Evolutionary conservation across 2,329 filamentous ascomycete species (phyloP).

Genomic region (Coniochaeta sp.): DNA sequence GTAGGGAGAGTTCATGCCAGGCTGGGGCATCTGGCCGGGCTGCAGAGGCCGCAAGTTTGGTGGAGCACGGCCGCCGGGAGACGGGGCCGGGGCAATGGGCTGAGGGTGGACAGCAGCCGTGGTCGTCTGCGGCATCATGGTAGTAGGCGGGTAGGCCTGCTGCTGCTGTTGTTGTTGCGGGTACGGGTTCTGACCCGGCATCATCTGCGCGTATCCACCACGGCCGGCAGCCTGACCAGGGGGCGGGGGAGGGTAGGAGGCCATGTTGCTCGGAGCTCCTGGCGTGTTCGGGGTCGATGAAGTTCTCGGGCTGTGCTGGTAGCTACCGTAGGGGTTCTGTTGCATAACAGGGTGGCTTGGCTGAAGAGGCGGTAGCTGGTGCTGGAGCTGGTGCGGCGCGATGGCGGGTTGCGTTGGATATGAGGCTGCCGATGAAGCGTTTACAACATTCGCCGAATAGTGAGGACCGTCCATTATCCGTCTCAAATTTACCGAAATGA

Average conservation of each 20-base stretch:
- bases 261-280: conserved; percentile 45
- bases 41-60: conserved; percentile 59
- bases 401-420: conserved; percentile 39
- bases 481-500: conserved; percentile 26
- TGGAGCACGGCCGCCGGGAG: conserved; percentile 44
- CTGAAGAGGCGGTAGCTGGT: conserved; percentile 43
- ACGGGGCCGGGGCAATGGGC: conserved; percentile 67
- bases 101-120: conserved; percentile 65
- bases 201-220: conserved; percentile 46
- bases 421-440: conserved; percentile 41
- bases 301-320: conserved; percentile 56
- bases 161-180: conserved; percentile 46
- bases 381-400: conserved; percentile 44
- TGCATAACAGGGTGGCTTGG: conserved; percentile 39
- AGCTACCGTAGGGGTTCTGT: conserved; percentile 44
- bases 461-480: conserved; percentile 49
- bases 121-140: conserved; percentile 61
- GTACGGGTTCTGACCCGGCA: conserved; percentile 42
- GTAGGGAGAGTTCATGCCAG: conserved; percentile 53
- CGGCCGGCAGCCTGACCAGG: conserved; percentile 37
- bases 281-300: conserved; percentile 58
- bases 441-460: conserved; percentile 50
- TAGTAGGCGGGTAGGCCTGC: conserved; percentile 48
- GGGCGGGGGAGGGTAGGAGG: conserved; percentile 39
- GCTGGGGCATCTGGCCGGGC: conserved; percentile 55